Base-by-base conservation (phyloP, 306 rosid genomes). In the peach (Prunus persica) region DNA sequence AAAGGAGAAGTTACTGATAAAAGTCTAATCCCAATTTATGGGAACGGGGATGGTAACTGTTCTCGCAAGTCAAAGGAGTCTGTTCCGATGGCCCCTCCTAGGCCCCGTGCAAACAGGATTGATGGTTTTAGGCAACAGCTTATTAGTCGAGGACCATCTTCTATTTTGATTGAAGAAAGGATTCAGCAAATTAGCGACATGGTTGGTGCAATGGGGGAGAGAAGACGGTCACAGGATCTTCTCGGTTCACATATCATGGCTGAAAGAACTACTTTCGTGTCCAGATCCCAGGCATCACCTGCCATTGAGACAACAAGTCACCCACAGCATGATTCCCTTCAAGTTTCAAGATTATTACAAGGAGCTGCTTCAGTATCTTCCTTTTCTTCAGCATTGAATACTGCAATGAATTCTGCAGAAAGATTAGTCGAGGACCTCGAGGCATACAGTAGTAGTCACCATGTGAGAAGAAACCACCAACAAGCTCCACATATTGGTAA, bases 351-450 rank as follows among this genome's bases (percentile, higher is more conserved):
- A 77, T 70, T 86, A 82, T 72, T 83, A 38, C 86, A 89, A 80
- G 85, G 85, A 68, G 88, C 87, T 68, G 82, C 88, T 74, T 87
- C 96, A 18, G 84, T 90, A 71, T 83, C 98, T 19, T 79, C 91
- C 61, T 88, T 91, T 50, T 84, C 95, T 32, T 85, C 90, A 22
- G 91, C 89, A 25, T 60, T 93, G 72, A 85, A 84, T 78, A 83
- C 97, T 69, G 91, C 93, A 46, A 72, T 87, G 88, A 79, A 79
- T 79, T 80, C 91, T 65, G 91, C 90, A 19, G 91, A 86, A 74
- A 84, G 89, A 83, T 72, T 91, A 67, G 88, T 84, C 47, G 89
- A 87, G 78, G 91, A 85, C 81, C 94, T 86, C 27, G 91, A 86
- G 74, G 71, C 84, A 61, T 85, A 85, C 81, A 76, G 88, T 70